phyloP scores from a whole-genome alignment of 2,329 filamentous ascomycete genomes.

The Pseudogymnoascus sp. region DNA sequence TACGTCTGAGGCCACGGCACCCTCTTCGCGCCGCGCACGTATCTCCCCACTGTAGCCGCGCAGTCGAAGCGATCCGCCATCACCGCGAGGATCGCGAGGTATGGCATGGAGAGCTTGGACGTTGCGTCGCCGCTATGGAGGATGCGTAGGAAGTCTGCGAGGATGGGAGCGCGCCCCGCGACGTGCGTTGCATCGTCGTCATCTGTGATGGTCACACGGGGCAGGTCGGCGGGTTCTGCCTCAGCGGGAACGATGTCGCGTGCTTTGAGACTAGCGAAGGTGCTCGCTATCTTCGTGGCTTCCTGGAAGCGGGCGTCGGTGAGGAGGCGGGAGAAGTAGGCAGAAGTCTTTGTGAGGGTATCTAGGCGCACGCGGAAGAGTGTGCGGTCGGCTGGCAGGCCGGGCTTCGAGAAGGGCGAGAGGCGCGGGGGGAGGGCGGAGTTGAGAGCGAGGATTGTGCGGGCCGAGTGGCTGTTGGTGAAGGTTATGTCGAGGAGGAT shows the following conservation, averaged over 20 bases:
- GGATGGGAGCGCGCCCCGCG: conserved; percentile 51
- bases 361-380: conserved; percentile 52
- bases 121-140: conserved; percentile 49
- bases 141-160: conserved; percentile 59
- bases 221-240: conserved; percentile 45
- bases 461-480: conserved; percentile 41
- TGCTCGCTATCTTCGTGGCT: conserved; percentile 44
- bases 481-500: conserved; percentile 60
- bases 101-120: conserved; percentile 44
- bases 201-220: conserved; percentile 55
- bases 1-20: conserved; percentile 47
- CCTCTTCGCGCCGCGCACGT: conserved; percentile 39
- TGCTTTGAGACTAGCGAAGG: conserved; percentile 41
- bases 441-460: conserved; percentile 13
- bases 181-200: conserved; percentile 59
- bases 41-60: conserved; percentile 43
- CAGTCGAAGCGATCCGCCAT: conserved; percentile 69
- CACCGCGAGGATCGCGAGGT: conserved; percentile 59
- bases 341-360: conserved; percentile 51
- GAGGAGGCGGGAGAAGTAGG: conserved; percentile 62
- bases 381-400: conserved; percentile 21
- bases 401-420: conserved; percentile 12
- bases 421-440: conserved; percentile 11
- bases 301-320: conserved; percentile 57
- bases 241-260: conserved; percentile 41